Conservation (phyloP, 192 early-diverging fungal genomes). For the Umbelopsis sp. region DNA sequence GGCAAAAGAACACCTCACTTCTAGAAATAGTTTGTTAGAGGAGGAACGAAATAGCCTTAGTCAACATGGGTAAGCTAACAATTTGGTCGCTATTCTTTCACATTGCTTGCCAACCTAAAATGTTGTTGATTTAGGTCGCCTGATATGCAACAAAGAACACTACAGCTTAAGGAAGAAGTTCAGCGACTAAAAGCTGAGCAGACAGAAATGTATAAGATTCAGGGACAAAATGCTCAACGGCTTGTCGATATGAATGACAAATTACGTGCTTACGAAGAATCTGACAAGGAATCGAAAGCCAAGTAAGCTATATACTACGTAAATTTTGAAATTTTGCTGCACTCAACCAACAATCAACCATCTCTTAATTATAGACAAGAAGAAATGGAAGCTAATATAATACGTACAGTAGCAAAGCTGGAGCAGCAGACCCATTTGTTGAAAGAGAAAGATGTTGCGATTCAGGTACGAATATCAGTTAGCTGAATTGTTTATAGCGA, state of each 20-base stretch:
- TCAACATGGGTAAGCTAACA: constrained; percentile 31
- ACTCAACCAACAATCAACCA: neutral
- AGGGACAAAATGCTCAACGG: constrained; percentile 90
- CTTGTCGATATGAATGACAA: constrained; percentile 85
- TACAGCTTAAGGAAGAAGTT: constrained; percentile 77
- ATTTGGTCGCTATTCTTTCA: neutral
- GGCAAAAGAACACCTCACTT: neutral
- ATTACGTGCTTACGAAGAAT: constrained; percentile 60
- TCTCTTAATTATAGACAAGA: constrained; percentile 34
- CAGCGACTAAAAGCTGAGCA: constrained; percentile 83
- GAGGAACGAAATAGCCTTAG: neutral
- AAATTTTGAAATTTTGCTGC: too few species aligned
- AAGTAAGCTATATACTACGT: constrained; percentile 55
- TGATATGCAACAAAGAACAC: constrained; percentile 62
- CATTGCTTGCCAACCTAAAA: neutral
- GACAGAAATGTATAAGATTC: constrained; percentile 85
- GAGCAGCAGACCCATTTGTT: constrained; percentile 52
- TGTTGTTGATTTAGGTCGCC: constrained; percentile 41
- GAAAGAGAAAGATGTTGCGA: constrained; percentile 89
- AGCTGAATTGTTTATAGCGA: too few species aligned
- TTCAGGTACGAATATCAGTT: constrained; percentile 57
- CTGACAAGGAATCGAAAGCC: constrained; percentile 53
- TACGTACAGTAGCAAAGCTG: constrained; percentile 29
- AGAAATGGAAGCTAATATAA: constrained; percentile 36
- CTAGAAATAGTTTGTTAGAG: neutral